Base-by-base conservation (phyloP, 2,329 filamentous ascomycete genomes). In the Plectosphaerella cucumerina region DNA sequence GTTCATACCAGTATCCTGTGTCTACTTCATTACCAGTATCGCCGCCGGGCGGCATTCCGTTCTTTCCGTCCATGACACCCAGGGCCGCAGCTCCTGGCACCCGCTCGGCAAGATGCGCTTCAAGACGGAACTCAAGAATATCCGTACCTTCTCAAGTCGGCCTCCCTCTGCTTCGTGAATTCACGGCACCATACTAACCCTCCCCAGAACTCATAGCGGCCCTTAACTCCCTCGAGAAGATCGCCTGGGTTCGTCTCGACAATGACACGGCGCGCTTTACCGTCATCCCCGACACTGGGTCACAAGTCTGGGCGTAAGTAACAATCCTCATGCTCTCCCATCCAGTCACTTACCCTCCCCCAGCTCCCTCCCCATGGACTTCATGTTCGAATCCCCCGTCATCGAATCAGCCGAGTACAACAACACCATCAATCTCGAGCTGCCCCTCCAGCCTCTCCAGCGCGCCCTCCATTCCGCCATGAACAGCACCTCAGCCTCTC, bases 351-450 rank as follows among this genome's bases (percentile, higher is more conserved):
- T 37, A 56, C 46, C n/a, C n/a, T 15, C 23, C 4, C 39, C 4
- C 55, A 84, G 81, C 41, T 81, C 78, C 44, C 71, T 85, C 22
- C 71, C 74, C 21, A 81, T 89, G 78, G 89, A 96, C 64, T 85
- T 90, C 59, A 90, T 99, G 61, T 97, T 99, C 68, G 81, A 91
- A 65, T 76, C 78, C 58, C 96, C 95, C 73, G 82, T 84, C 49
- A 85, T 97, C 59, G 87, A 96, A 67, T 96, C 92, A 47, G 89
- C 89, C 47, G 87, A 91, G 45, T 75, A 76, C 37, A 78, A 84
- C 68, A 96, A 96, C 70, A 89, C 91, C 49, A 97, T 99, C 72
- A 97, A 99, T 70, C 86, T 99, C 56, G 94, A 99, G 72, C 82
- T 99, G 1, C 91, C 94, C 22, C 84, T 97, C n/a, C 81, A 83